Evolutionary conservation across 2,329 filamentous ascomycete genomes (phyloP), one percentile per base, ranked within the genome.

Genomic region (Arthroderma sp.): DNA sequence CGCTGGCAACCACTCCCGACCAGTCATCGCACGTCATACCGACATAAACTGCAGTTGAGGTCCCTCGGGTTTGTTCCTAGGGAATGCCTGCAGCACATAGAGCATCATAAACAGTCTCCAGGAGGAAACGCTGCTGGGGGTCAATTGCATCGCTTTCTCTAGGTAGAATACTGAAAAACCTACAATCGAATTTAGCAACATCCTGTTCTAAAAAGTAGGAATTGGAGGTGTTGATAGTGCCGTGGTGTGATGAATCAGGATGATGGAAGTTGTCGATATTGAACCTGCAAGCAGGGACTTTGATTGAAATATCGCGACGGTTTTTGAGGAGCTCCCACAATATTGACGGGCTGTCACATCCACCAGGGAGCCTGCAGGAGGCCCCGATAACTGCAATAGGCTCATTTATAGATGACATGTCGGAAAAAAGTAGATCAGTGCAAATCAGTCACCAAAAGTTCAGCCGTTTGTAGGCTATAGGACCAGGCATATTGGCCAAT

Each of bases 331-430:
- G 43, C 6, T 61, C 43, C 63, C 63, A 66, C 5, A 64, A 59
- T 1, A 55, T 53, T 3, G 60, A 57, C 2, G 61, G 61, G 2
- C 52, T 52, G 15, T 27, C 44, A 6, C 57, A 50, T 6, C 42
- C 53, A 11, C 61, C 62, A 4, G 63, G 60, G 30, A 65, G 56
- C 7, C 61, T 55, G 43, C 61, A 65, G 38, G 54, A 58, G 53
- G 57, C 56, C 11, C 53, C 54, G 4, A 61, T 43, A 11, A 61
- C 52, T 30, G 58, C 58, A 15, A 62, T 59, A 36, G 43, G 43
- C 22, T 52, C 27, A 3, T 22, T 22, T 22, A 22, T 22, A 22
- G 15, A 22, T 22, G 15, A 3, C 15, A 22, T 22, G 15, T 22
- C 15, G 15, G 15, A 3, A 22, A 22, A 22, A 22, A 22, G 15